Evolutionary conservation across 2,329 filamentous ascomycete species (phyloP).

Genomic region (Acephala macrosclerotiorum): DNA sequence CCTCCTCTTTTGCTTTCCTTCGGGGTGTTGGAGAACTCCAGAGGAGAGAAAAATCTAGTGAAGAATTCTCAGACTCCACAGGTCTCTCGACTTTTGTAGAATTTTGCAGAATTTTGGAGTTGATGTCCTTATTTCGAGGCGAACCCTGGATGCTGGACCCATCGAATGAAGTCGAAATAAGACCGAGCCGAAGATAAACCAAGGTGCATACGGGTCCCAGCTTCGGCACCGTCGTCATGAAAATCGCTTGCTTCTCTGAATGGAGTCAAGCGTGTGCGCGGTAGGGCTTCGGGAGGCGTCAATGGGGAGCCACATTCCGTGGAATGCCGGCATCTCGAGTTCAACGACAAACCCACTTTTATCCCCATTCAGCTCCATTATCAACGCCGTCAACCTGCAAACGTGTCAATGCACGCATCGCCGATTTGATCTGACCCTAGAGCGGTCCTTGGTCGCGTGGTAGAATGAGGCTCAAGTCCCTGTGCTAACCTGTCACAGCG

Average conservation of each 20-base stretch:
- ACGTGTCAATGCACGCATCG: background rate
- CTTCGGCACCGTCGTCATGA: background rate
- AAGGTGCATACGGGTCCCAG: background rate
- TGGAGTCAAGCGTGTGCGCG: background rate
- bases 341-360: background rate
- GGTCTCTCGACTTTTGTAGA: slow-evolving; percentile 5
- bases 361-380: background rate
- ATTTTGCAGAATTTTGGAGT: background rate
- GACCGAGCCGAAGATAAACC: slow-evolving; percentile 9
- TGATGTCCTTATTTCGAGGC: background rate
- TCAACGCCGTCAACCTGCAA: background rate
- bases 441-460: background rate
- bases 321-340: background rate
- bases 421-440: background rate
- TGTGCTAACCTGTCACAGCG: background rate
- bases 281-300: slow-evolving; percentile 12
- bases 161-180: slow-evolving; percentile 10
- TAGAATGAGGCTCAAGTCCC: slow-evolving; percentile 3
- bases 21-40: background rate
- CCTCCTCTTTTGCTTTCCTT: background rate
- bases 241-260: background rate
- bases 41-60: background rate
- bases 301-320: background rate
- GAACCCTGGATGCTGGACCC: background rate
- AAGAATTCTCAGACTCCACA: background rate